phyloP scores from a whole-genome alignment of 805 yeast genomes.

The Saturnispora serradocipensis region DNA sequence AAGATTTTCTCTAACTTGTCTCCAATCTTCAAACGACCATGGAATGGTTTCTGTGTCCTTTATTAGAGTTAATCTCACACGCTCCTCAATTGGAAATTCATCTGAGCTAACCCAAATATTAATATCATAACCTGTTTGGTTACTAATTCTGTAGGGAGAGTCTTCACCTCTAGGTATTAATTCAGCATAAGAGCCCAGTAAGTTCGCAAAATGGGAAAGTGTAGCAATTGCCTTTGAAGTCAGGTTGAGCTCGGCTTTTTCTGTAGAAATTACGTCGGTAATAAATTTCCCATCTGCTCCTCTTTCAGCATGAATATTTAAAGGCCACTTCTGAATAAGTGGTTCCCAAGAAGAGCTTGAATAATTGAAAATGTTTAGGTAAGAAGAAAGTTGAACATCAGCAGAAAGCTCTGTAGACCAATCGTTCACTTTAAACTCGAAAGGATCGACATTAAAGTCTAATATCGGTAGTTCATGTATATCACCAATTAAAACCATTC shows the following conservation, averaged over 20 bases:
- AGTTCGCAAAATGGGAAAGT: constrained; percentile 56
- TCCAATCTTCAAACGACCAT: constrained; percentile 97
- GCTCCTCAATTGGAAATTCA: constrained; percentile 16
- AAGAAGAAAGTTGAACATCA: constrained; percentile 53
- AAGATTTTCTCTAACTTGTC: constrained; percentile 69
- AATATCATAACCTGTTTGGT: constrained; percentile 80
- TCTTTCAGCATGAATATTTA: constrained; percentile 60
- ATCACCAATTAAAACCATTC: constrained; percentile 81
- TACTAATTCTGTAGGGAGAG: constrained; percentile 70
- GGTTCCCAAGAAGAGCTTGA: constrained; percentile 95
- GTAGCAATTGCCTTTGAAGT: constrained; percentile 77
- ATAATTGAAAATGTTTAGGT: constrained; percentile 74
- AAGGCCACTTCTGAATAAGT: constrained; percentile 76
- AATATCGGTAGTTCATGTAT: constrained; percentile 83
- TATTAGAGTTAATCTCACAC: constrained; percentile 30
- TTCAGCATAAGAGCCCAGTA: constrained; percentile 43
- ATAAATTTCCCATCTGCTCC: constrained; percentile 36
- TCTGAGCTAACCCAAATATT: constrained; percentile 68
- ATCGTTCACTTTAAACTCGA: constrained; percentile 57
- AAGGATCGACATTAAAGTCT: constrained; percentile 66
- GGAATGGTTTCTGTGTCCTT: constrained; percentile 44
- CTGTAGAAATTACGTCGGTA: constrained; percentile 66
- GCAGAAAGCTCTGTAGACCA: constrained; percentile 84
- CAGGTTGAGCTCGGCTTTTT: constrained; percentile 68
- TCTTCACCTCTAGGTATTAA: constrained; percentile 65